Evolutionary conservation across 129 eudicot genomes (phyloP).

Genomic region (Scalesia atractyloides): DNA sequence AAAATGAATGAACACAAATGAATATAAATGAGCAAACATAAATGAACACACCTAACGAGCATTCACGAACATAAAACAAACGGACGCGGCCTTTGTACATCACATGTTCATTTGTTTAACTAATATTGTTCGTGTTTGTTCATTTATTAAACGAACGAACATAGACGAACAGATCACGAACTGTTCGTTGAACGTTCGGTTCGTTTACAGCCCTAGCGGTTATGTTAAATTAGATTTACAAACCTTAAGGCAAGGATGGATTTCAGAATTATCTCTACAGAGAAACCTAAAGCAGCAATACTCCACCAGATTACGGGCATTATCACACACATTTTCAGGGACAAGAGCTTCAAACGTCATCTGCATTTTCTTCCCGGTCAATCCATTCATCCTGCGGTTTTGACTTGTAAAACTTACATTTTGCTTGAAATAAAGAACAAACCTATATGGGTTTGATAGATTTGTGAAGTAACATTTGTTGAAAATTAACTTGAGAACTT

Average conservation of each 20-base stretch:
- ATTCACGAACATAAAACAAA: no score
- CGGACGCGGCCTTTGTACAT: no score
- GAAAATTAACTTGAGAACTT: not conserved
- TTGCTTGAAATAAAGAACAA: not conserved
- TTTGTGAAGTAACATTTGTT: not conserved
- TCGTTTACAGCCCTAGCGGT: not conserved
- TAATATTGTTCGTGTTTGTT: no score
- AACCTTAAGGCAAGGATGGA: slow-evolving; percentile 79
- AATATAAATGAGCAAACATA: no score
- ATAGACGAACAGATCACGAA: no score
- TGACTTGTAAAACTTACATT: not conserved
- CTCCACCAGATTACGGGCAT: slow-evolving; percentile 78
- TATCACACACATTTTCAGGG: slow-evolving; percentile 46
- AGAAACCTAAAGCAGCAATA: slow-evolving; percentile 85
- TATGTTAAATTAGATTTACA: slow-evolving; percentile 2
- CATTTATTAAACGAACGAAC: no score
- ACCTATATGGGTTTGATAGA: not conserved
- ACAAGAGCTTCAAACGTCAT: slow-evolving; percentile 66
- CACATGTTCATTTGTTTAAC: no score
- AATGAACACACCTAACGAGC: no score
- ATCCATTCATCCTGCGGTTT: slow-evolving; percentile 83
- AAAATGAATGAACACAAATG: no score
- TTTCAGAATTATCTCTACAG: slow-evolving; percentile 64
- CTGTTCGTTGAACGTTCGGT: no score
- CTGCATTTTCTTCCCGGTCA: slow-evolving; percentile 75